These are phyloP conservation scores for Solioccasus polychromus DNA, from an alignment of 768 basidiomycete genomes.

Conservation along the genomic window DNA sequence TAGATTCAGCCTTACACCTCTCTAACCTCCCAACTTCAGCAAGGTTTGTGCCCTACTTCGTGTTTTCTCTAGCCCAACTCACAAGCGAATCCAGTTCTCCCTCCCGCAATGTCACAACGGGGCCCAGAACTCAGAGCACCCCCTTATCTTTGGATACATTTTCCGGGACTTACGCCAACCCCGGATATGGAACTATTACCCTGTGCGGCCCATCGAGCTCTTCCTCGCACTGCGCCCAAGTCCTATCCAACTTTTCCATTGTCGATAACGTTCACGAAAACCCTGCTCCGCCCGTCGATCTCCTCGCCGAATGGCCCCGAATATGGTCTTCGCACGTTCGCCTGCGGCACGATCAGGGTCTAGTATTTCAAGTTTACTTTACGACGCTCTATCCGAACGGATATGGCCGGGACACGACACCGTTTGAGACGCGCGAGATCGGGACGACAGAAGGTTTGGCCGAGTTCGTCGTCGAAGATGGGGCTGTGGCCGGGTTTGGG, in stretches of 20 bases:
- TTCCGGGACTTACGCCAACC: conserved; percentile 36
- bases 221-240: conserved; percentile 21
- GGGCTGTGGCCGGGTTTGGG: conserved; percentile 31
- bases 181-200: conserved; percentile 38
- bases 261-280: conserved; percentile 18
- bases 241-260: conserved; percentile 28
- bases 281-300: conserved; percentile 5
- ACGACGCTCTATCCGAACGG: conserved; percentile 36
- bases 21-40: not conserved
- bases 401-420: conserved; percentile 35
- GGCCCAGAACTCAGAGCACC: not conserved
- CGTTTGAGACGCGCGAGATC: conserved; percentile 25
- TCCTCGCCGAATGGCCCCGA: conserved; percentile 33
- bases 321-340: conserved; percentile 40
- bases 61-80: not conserved
- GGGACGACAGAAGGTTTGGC: conserved; percentile 3
- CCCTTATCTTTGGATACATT: conserved; percentile 23
- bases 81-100: not conserved
- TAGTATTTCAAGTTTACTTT: conserved; percentile 18
- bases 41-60: conserved; percentile 4
- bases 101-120: not conserved
- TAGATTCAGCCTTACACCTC: conserved; percentile 23
- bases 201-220: conserved; percentile 32
- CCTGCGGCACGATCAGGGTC: conserved; percentile 16
- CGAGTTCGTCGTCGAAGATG: conserved; percentile 26